Evolutionary conservation across 805 yeast species (phyloP), one percentile per base, ranked within the genome.

Genomic region (Suhomyces faveliae): DNA sequence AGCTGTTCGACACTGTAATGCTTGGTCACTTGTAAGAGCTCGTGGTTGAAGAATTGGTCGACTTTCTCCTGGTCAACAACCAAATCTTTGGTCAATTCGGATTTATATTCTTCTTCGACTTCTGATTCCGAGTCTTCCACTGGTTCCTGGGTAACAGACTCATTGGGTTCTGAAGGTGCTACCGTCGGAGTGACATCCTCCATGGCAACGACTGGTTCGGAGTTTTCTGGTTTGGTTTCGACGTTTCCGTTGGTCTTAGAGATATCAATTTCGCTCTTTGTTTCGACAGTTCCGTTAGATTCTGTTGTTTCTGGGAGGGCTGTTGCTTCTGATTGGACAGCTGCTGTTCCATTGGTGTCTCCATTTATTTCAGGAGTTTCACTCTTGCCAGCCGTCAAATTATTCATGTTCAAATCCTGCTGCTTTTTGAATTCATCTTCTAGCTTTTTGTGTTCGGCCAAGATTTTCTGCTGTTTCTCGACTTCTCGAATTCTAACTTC

Each of bases 401-500:
- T 10, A 15, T 19, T n/a, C 2, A 43, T 43, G 20, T 40, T 43
- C 9, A 27, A 37, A 12, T 11, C 13, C 23, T 48, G 47, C 21
- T 48, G 42, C 30, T 40, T 42, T 13, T 24, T 39, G n/a, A 48
- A 56, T 43, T 66, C 66, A 11, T 59, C 58, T 47, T 62, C 51
- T 42, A 67, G 51, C 50, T 56, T 54, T 46, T 56, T 55, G 59
- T 69, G 68, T 46, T 71, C 67, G 56, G 67, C 60, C 62, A 73
- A 51, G 42, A 68, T 74, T 51, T 72, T 70, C 13, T 67, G 66
- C 54, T 79, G 82, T 55, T 84, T 78, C 38, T 67, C 66, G 24
- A 76, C 61, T 58, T 89, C 96, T 52, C 97, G 76, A 43, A 70
- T 73, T 49, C 85, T 77, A 60, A 91, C 73, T 15, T 81, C 85